Conservation (phyloP, 2,329 filamentous ascomycete genomes). For the Penicillium polonicum region DNA sequence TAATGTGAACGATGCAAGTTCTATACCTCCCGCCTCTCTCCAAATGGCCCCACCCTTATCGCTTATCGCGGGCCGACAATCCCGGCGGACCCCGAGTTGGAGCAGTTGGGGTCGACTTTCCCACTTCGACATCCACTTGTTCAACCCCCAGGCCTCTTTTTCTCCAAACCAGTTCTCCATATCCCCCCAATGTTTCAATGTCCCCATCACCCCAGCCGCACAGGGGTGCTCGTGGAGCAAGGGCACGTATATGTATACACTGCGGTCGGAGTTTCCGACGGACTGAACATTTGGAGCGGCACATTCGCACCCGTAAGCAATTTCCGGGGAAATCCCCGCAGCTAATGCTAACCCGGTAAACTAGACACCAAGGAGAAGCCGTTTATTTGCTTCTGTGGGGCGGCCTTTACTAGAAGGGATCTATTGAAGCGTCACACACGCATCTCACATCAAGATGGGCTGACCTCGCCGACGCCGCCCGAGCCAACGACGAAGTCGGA, state of each 20-base stretch:
- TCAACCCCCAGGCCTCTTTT: conserved; percentile 11
- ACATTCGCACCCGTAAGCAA: conserved; percentile 37
- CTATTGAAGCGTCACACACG: conserved; percentile 36
- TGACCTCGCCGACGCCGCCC: conserved; percentile 32
- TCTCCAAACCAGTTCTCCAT: conserved; percentile 28
- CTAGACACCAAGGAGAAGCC: conserved; percentile 39
- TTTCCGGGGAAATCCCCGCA: not conserved
- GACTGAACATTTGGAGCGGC: conserved; percentile 38
- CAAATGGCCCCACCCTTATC: conserved; percentile 8
- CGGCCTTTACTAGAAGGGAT: conserved; percentile 38
- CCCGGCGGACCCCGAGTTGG: conserved; percentile 9
- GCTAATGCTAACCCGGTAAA: conserved; percentile 2
- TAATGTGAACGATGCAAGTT: not conserved
- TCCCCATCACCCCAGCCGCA: conserved; percentile 31
- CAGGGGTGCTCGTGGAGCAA: conserved; percentile 27
- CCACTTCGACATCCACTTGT: conserved; percentile 10
- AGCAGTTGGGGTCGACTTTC: conserved; percentile 23
- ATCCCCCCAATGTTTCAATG: conserved; percentile 31
- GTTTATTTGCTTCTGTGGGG: conserved; percentile 38
- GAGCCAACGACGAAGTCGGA: conserved; percentile 20
- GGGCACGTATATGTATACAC: conserved; percentile 34
- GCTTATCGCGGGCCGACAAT: conserved; percentile 11
- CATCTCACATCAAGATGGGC: conserved; percentile 34
- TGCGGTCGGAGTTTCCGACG: conserved; percentile 37
- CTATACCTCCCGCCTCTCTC: not conserved